Base-by-base conservation (phyloP, 768 basidiomycete genomes). In the Mycena albidolilacea region DNA sequence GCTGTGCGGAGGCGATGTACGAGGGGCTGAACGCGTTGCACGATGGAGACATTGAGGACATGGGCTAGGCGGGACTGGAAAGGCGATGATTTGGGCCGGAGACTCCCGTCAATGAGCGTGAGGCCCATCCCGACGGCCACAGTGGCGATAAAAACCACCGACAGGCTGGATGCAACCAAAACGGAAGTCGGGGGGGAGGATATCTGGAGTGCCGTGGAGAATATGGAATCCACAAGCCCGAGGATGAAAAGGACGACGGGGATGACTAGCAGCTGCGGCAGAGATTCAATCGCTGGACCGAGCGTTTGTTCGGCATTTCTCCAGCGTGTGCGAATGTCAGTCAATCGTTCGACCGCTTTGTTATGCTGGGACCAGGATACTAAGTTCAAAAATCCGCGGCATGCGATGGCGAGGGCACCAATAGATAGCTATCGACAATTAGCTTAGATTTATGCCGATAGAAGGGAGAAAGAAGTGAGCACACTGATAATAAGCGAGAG, bases 401-500 rank as follows among this genome's bases (percentile, higher is more conserved):
- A 71, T 11, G 71, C 64, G 17, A 77, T 69, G 0, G 77, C 77
- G 15, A 77, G 57, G 21, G 70, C 72, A 0, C 67, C 77, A 12
- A 74, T 63, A 0, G 75, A 67, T 2, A 77, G 52, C 77, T 77
- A 76, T n/a, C 3, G 43, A 62, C 5, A 46, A 14, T 38, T 8
- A 2, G 3, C 12, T 57, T 7, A 66, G 48, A 10, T 41, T n/a
- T 3, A 5, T 10, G 7, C 5, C 12, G 14, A 12, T 2, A 15
- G 1, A 21, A 30, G 6, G 39, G 23, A 23, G 23, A 37, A 23
- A 21, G 7, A 60, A 3, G 17, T 1, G 23, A 30, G 58, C 38
- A 77, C 77, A 52, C 72, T 71, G 35, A 76, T 52, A 23, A 76
- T 70, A 15, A 77, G 77, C 2, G 77, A 76, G 5, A 77, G 62